phyloP scores from a whole-genome alignment of 2,329 filamentous ascomycete genomes.

The Penicillium brevicompactum region DNA sequence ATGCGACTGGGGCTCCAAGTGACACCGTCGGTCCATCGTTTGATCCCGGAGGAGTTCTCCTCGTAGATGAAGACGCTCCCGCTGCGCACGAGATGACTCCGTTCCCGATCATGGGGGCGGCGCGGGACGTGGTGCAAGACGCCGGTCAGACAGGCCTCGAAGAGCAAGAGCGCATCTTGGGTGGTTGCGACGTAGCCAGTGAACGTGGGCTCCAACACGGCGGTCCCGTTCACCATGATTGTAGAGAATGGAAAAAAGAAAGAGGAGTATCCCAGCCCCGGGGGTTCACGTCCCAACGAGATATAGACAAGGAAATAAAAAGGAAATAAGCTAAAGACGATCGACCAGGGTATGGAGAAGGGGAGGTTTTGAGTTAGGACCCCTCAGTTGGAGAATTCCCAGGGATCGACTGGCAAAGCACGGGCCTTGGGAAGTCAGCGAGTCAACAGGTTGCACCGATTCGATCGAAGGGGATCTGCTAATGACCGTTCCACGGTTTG shows the following conservation, averaged over 20 bases:
- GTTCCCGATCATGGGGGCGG: constrained; percentile 82
- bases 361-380: constrained; percentile 27
- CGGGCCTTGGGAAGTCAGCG: constrained; percentile 23
- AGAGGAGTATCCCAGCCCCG: background rate
- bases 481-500: constrained; percentile 25
- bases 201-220: constrained; percentile 65
- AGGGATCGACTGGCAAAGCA: constrained; percentile 25
- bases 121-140: constrained; percentile 74
- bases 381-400: constrained; percentile 21
- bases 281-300: background rate
- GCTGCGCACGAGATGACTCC: constrained; percentile 74
- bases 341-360: constrained; percentile 34
- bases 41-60: constrained; percentile 86
- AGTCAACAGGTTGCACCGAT: constrained; percentile 28
- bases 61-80: constrained; percentile 91
- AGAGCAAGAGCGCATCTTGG: constrained; percentile 74
- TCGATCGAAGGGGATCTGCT: constrained; percentile 31
- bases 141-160: constrained; percentile 76
- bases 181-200: constrained; percentile 69
- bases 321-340: constrained; percentile 26
- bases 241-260: constrained; percentile 12
- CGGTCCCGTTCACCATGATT: constrained; percentile 46
- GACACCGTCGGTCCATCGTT: constrained; percentile 90
- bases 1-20: constrained; percentile 90
- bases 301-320: constrained; percentile 19